A percentile compares a stretch with the other conserved stretches of the same genome.
phyloP scores from a whole-genome alignment of 129 eudicot genomes.

The Artemisia argyi region DNA sequence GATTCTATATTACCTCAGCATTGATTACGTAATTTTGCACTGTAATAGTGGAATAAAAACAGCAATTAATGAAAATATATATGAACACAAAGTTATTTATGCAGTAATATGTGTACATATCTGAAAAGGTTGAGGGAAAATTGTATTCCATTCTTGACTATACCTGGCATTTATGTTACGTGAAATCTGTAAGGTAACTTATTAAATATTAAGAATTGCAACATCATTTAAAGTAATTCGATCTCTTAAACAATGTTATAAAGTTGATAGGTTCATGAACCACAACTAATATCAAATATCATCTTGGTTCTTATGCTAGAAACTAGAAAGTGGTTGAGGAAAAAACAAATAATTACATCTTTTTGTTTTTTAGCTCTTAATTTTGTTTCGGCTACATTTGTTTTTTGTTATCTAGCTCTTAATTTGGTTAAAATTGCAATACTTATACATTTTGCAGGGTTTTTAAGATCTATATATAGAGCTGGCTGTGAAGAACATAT shows the following conservation, averaged over 20 bases:
- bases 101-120: neutral
- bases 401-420: too few species aligned
- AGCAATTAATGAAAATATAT: too few species aligned
- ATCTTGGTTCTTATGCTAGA: neutral
- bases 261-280: conserved; percentile 14
- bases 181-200: conserved; percentile 2
- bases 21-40: too few species aligned
- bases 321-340: conserved; percentile 2
- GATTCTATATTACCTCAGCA: too few species aligned
- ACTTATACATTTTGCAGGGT: neutral
- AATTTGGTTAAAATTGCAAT: neutral
- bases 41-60: too few species aligned
- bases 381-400: neutral
- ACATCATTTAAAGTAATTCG: neutral
- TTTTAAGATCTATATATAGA: neutral
- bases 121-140: neutral
- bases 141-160: neutral
- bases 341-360: conserved; percentile 7
- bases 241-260: neutral
- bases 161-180: neutral
- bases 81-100: too few species aligned
- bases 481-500: neutral
- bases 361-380: conserved; percentile 8
- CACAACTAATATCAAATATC: neutral
- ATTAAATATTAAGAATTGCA: neutral